Conservation (phyloP, 2,329 filamentous ascomycete genomes). For the Coniochaeta sp. region DNA sequence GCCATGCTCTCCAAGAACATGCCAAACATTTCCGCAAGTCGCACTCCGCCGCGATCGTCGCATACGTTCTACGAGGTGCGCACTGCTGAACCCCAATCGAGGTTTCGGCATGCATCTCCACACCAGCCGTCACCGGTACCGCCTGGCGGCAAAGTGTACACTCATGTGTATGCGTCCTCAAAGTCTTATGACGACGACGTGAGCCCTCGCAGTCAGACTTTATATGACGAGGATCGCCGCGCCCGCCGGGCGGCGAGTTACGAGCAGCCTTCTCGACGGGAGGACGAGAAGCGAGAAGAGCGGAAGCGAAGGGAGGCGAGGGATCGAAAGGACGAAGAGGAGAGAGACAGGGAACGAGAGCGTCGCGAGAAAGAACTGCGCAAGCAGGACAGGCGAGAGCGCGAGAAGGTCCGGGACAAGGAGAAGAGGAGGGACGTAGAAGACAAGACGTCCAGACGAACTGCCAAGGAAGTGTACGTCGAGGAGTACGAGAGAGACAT, state of each 20-base stretch:
- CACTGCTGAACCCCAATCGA: constrained; percentile 33
- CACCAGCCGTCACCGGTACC: constrained; percentile 18
- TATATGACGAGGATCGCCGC: constrained; percentile 32
- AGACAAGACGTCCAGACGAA: constrained; percentile 13
- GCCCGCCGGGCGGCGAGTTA: constrained; percentile 18
- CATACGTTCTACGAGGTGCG: constrained; percentile 37
- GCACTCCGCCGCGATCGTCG: constrained; percentile 23
- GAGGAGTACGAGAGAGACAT: constrained; percentile 17
- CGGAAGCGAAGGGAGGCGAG: constrained; percentile 17
- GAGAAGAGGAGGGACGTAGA: constrained; percentile 24
- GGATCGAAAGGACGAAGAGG: constrained; percentile 15
- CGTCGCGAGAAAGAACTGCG: constrained; percentile 1
- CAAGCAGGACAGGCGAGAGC: constrained; percentile 16
- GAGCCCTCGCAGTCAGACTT: constrained; percentile 21
- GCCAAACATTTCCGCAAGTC: constrained; percentile 34
- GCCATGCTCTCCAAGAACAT: constrained; percentile 28
- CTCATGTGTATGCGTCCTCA: constrained; percentile 27
- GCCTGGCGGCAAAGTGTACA: constrained; percentile 14
- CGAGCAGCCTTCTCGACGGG: constrained; percentile 33
- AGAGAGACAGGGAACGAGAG: constrained; percentile 13
- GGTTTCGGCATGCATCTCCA: constrained; percentile 25
- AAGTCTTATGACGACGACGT: constrained; percentile 42
- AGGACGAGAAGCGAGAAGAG: constrained; percentile 23
- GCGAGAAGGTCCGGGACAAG: constrained; percentile 30
- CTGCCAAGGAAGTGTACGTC: constrained; percentile 25